phyloP scores from a whole-genome alignment of 805 yeast species.

The Phaffomyces opuntiae region DNA sequence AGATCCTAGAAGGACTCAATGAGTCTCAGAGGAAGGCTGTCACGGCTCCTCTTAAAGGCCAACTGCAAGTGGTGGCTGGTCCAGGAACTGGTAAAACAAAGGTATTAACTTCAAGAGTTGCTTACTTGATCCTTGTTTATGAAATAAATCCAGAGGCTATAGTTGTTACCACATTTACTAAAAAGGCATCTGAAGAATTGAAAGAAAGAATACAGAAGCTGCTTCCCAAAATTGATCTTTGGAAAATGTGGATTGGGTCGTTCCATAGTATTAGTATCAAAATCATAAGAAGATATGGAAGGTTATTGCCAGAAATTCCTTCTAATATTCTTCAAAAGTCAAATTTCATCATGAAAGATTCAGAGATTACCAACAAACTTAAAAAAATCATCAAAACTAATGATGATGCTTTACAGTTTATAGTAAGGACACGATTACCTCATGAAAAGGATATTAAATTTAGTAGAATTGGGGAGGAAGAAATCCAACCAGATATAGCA shows the following conservation, averaged over 20 bases:
- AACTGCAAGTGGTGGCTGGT: conserved; percentile 52
- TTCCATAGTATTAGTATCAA: conserved; percentile 81
- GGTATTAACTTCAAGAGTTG: conserved; percentile 74
- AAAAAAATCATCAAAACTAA: conserved; percentile 24
- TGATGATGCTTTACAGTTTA: no score
- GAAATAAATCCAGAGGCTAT: conserved; percentile 53
- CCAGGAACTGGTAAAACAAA: conserved; percentile 79
- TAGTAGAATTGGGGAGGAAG: no score
- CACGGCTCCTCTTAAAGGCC: conserved; percentile 31
- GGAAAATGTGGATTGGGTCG: conserved; percentile 68
- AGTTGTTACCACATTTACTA: conserved; percentile 87
- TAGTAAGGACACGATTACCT: no score
- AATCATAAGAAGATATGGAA: conserved; percentile 49
- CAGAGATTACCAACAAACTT: conserved; percentile 42
- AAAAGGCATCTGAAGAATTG: conserved; percentile 88
- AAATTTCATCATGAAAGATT: conserved; percentile 34
- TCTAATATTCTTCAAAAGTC: conserved; percentile 36
- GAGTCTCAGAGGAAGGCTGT: no score
- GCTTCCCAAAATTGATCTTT: conserved; percentile 28
- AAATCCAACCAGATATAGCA: neutral
- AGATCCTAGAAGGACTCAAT: no score
- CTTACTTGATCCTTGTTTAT: conserved; percentile 48
- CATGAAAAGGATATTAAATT: no score
- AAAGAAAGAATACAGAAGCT: conserved; percentile 44
- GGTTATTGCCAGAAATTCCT: conserved; percentile 28